phyloP scores from a whole-genome alignment of 768 basidiomycete genomes.

The Nidularia sp. region DNA sequence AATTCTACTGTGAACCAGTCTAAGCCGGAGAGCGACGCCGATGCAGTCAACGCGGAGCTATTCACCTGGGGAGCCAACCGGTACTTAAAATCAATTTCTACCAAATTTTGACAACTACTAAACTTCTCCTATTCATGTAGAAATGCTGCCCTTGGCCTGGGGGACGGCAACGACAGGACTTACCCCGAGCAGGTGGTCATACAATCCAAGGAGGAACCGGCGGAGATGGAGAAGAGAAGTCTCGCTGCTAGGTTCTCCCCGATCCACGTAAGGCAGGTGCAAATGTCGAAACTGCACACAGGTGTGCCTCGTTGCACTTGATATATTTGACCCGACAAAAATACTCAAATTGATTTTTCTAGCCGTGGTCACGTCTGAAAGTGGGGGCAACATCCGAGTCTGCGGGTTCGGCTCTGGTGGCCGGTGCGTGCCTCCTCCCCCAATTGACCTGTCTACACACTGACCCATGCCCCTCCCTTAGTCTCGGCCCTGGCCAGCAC shows the following conservation, averaged over 20 bases:
- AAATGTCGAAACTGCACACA: conserved; percentile 91
- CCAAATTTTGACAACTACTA: neutral
- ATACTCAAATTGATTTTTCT: conserved; percentile 14
- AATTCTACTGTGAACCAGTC: conserved; percentile 84
- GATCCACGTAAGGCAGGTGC: conserved; percentile 58
- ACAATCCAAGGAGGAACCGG: conserved; percentile 24
- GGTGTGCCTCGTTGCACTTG: conserved; percentile 29
- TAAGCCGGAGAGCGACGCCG: conserved; percentile 38
- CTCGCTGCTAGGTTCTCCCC: conserved; percentile 55
- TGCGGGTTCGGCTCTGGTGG: conserved; percentile 92
- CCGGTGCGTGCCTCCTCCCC: conserved; percentile 41
- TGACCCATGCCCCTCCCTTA: conserved; percentile 15
- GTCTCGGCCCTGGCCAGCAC: conserved; percentile 72
- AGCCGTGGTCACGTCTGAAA: conserved; percentile 70
- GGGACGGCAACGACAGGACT: conserved; percentile 72
- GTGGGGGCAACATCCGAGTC: conserved; percentile 66
- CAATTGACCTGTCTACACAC: neutral
- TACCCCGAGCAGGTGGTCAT: conserved; percentile 76
- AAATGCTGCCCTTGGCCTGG: conserved; percentile 86
- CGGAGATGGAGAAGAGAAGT: conserved; percentile 14
- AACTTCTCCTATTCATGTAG: conserved; percentile 24
- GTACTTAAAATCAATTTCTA: conserved; percentile 23
- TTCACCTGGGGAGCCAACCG: conserved; percentile 88
- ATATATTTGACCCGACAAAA: neutral
- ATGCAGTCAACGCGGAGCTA: conserved; percentile 45